Conservation (phyloP, 352 stramenopile species). For the Blastocystis sp. region DNA sequence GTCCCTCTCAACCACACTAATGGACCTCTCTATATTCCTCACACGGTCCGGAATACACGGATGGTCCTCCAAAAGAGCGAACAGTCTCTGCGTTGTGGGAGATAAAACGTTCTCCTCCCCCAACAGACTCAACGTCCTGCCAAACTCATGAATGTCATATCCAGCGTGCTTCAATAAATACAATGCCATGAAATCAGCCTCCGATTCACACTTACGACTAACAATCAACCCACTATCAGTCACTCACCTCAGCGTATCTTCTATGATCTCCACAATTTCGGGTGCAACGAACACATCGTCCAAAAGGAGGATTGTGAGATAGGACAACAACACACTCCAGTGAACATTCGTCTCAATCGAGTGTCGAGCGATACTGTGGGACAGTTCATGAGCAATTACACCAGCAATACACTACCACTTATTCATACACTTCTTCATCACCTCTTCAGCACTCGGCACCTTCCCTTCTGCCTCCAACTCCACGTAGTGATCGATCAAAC, state of each 20-base stretch:
- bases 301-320: no score
- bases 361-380: background rate
- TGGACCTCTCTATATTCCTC: background rate
- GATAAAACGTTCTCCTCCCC: background rate
- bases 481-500: constrained; percentile 8
- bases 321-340: no score
- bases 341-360: background rate
- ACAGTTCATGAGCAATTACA: constrained; percentile 11
- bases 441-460: background rate
- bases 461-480: background rate
- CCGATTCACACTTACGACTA: constrained; percentile 3
- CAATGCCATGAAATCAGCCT: constrained; percentile 2
- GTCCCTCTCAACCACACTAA: background rate
- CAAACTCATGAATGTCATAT: background rate
- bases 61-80: background rate
- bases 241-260: background rate
- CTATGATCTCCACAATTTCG: background rate
- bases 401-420: constrained; percentile 28
- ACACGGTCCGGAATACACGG: background rate
- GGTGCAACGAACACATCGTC: background rate
- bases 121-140: background rate
- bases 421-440: background rate
- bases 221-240: background rate
- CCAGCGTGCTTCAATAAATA: constrained; percentile 25
- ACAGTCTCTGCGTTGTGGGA: background rate